Percentiles rank a stretch among this genome's conserved stretches.
Conservation (phyloP, 1,284 basidiomycete genomes). For the Phylloporus sp. region DNA sequence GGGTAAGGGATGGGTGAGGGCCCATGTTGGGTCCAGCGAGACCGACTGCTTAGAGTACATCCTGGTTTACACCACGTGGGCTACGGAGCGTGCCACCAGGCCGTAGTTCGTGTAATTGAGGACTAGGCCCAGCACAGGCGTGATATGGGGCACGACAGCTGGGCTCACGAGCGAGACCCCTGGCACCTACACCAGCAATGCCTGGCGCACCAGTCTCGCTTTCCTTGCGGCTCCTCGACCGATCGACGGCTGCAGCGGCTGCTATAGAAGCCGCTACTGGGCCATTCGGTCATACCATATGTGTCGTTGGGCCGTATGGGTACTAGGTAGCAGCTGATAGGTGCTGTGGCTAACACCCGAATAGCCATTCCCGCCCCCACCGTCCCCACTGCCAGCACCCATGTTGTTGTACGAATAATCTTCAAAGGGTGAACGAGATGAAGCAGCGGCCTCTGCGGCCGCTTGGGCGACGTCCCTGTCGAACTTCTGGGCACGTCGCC, state of each 20-base stretch:
- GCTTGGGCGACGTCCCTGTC: slow-evolving; percentile 70
- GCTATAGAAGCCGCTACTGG: slow-evolving; percentile 50
- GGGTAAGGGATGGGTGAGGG: no score
- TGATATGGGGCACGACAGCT: slow-evolving; percentile 53
- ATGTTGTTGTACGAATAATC: slow-evolving; percentile 42
- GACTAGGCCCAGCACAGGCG: slow-evolving; percentile 51
- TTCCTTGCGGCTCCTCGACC: slow-evolving; percentile 42
- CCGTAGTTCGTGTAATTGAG: slow-evolving; percentile 24
- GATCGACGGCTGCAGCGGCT: slow-evolving; percentile 31
- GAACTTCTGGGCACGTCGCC: slow-evolving; percentile 49
- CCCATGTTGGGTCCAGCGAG: slow-evolving; percentile 30
- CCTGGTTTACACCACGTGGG: slow-evolving; percentile 30
- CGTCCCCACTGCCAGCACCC: slow-evolving; percentile 14
- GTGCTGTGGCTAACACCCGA: slow-evolving; percentile 73
- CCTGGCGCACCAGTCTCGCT: slow-evolving; percentile 45
- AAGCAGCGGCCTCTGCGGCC: slow-evolving; percentile 59
- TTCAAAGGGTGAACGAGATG: slow-evolving; percentile 58
- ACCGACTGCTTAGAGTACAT: slow-evolving; percentile 41
- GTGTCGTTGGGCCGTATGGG: no score
- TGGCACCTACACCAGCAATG: slow-evolving; percentile 47
- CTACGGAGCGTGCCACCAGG: slow-evolving; percentile 21
- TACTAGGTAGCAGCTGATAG: no score
- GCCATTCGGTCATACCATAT: slow-evolving; percentile 59
- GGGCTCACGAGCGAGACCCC: slow-evolving; percentile 48
- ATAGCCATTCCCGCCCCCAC: slow-evolving; percentile 48